Percentiles rank a stretch among this genome's conserved stretches.
These are phyloP conservation scores for Actinidia polygama DNA, from an alignment of 179 eudicot species.

Conservation along the genomic window DNA sequence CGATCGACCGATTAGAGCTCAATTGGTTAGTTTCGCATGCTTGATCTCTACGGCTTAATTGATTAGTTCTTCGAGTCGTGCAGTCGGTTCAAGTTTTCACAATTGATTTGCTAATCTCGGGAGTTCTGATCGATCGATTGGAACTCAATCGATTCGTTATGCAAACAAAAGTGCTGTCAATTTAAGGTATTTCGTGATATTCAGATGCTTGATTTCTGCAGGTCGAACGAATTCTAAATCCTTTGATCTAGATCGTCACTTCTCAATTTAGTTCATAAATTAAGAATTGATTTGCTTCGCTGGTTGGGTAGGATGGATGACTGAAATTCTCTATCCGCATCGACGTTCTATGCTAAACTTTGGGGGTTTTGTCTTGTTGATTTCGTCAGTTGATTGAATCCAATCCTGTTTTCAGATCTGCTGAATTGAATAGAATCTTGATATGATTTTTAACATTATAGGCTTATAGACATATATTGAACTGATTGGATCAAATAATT, in stretches of 20 bases:
- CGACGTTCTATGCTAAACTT: not conserved
- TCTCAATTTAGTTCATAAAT: not conserved
- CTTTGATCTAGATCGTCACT: constrained; percentile 9
- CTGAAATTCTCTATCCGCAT: not conserved
- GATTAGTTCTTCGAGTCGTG: too few species aligned
- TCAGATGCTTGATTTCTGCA: not conserved
- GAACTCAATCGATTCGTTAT: too few species aligned
- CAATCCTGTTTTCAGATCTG: not conserved
- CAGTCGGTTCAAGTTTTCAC: not conserved
- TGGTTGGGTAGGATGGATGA: not conserved
- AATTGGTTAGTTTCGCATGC: too few species aligned
- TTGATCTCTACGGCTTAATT: too few species aligned
- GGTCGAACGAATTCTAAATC: not conserved
- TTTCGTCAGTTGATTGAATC: not conserved
- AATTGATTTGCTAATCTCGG: too few species aligned
- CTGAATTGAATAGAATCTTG: not conserved
- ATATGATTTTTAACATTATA: not conserved
- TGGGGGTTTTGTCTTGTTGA: not conserved
- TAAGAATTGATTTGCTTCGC: not conserved
- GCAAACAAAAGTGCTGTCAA: too few species aligned
- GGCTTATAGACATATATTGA: not conserved
- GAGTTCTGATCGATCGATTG: too few species aligned
- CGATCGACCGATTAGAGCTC: too few species aligned
- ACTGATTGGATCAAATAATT: not conserved
- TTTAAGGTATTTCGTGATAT: not conserved